Evolutionary conservation across 2,329 filamentous ascomycete genomes (phyloP).

Genomic region (Verticillium tricorpus): DNA sequence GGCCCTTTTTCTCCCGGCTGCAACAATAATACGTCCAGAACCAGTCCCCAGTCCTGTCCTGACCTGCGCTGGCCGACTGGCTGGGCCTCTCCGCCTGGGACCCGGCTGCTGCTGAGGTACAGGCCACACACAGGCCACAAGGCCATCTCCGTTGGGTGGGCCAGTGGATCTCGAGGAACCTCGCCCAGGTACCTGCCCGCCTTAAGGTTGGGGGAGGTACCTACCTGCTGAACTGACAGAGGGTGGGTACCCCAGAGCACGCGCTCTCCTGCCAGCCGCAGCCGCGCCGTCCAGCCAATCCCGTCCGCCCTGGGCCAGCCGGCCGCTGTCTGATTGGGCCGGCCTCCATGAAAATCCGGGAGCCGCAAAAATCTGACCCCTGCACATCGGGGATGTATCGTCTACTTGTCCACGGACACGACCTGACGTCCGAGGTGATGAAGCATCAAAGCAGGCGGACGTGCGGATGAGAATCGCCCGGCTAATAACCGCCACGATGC

Average conservation of each 20-base stretch:
- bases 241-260: background rate
- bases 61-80: background rate
- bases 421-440: background rate
- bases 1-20: conserved; percentile 1
- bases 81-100: background rate
- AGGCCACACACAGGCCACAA: background rate
- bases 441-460: background rate
- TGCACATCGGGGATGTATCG: background rate
- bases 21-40: background rate
- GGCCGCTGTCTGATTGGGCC: background rate
- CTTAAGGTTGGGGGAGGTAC: background rate
- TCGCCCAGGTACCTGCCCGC: no score
- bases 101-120: background rate
- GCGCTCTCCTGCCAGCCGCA: background rate
- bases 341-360: background rate
- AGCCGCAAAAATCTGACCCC: conserved; percentile 2
- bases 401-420: background rate
- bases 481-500: background rate
- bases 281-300: background rate
- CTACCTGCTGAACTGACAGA: background rate
- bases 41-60: background rate
- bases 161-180: background rate
- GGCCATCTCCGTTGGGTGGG: background rate
- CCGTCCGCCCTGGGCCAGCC: background rate
- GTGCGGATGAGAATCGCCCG: background rate